Base-by-base conservation (phyloP, 129 eudicot genomes). In the Pittosporum tobira region DNA sequence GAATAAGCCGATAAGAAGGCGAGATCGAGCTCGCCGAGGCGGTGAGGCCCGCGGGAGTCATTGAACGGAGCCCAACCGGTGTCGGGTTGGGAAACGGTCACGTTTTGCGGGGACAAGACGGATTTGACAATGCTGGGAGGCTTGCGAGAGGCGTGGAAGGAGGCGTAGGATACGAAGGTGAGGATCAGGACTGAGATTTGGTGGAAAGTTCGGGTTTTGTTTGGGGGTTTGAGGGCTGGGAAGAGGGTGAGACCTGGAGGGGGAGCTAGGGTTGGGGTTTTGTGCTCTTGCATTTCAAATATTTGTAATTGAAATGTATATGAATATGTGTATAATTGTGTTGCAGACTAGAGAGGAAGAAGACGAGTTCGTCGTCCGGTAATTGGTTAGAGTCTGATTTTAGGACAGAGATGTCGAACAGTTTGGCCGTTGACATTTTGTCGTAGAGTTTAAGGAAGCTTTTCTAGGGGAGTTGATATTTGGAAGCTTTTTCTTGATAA, bases 91-190 rank as follows among this genome's bases (percentile, higher is more conserved):
- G 53, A 51, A 71, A 26, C 22, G 1, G 38, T 5, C 19, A 15
- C 59, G 20, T 55, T 38, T 38, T 69, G 79, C 77, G 30, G 98
- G 79, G 22, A 72, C 72, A 23, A 87, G 24, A 93, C 57, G 38
- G 86, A 74, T 53, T 93, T 93, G 62, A 93, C 99, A 45, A 93
- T 93, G 79, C 94, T 84, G 64, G 99, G 96, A 30, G 99, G 96
- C 70, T 93, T 93, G 1, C 99, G 90, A 64, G 99, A 93, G 58
- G 99, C 96, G 57, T 93, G 99, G 71, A 88, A 78, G 19, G 94
- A 63, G 66, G 94, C 88, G 71, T 90, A 90, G 57, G 97, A 93
- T 45, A 71, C 2, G 79, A 85, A 90, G 42, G 97, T 90, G 79
- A 90, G 74, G 71, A 75, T 19, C 3, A 90, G 89, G 47, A 81